Percentiles rank a stretch among this genome's conserved stretches.
Evolutionary conservation across 805 yeast genomes (phyloP).

Genomic region (Kodamaea fukazawae): DNA sequence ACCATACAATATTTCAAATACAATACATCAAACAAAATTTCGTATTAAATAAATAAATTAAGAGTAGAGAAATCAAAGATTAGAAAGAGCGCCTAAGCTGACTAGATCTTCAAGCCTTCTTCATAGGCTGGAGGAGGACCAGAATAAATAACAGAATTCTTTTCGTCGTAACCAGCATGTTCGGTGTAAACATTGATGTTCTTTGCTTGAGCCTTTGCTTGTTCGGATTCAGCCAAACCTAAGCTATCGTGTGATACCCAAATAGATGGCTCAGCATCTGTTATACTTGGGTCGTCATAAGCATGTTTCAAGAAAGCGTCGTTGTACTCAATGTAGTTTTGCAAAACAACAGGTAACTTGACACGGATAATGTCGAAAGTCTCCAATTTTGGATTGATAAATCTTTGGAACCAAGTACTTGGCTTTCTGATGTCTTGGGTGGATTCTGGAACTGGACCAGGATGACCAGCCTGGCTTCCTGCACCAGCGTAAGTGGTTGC

Average conservation of each 20-base stretch:
- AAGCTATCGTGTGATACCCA: constrained; percentile 71
- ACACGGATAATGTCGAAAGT: constrained; percentile 45
- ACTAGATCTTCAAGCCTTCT: constrained; percentile 40
- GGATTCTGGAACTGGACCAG: no score
- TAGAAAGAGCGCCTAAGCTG: neutral
- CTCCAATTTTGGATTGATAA: constrained; percentile 48
- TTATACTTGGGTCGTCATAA: constrained; percentile 57
- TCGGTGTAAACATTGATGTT: constrained; percentile 56
- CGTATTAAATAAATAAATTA: constrained; percentile 4
- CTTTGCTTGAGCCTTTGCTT: constrained; percentile 52
- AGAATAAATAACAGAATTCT: constrained; percentile 49
- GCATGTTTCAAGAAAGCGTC: constrained; percentile 40
- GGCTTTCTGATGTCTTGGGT: constrained; percentile 12
- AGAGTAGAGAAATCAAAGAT: constrained; percentile 1
- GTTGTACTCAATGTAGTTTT: constrained; percentile 41
- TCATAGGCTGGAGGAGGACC: constrained; percentile 75
- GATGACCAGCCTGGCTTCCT: neutral
- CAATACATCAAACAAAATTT: no score
- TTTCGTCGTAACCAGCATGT: constrained; percentile 56
- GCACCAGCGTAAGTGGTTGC: constrained; percentile 7
- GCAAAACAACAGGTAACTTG: constrained; percentile 41
- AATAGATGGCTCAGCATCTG: constrained; percentile 55
- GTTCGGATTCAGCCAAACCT: constrained; percentile 63
- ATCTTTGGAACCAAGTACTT: constrained; percentile 33
- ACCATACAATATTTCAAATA: no score